A percentile compares a stretch with the other conserved stretches of the same genome.
Evolutionary conservation across 108 stramenopile species (phyloP).

Genomic region (Aureococcus anophagefferens): DNA sequence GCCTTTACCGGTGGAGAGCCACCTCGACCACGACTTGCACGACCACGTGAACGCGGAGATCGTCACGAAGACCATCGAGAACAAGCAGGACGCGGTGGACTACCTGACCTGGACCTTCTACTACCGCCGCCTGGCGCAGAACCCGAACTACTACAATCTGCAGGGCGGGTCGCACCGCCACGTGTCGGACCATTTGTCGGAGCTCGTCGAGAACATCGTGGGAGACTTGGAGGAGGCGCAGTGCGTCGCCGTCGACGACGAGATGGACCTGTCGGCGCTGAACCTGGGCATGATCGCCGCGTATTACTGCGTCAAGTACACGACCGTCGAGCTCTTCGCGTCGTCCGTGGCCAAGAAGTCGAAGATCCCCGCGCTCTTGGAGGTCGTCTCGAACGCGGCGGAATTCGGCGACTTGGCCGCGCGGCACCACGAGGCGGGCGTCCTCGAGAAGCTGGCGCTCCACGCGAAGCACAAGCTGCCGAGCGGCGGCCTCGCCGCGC

Average conservation of each 20-base stretch:
- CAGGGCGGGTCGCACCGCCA: conserved; percentile 74
- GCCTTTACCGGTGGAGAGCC: conserved; percentile 93
- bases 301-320: conserved; percentile 91
- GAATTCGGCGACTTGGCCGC: conserved; percentile 77
- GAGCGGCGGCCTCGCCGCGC: conserved; percentile 47
- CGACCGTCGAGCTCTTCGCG: conserved; percentile 92
- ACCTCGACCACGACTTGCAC: conserved; percentile 85
- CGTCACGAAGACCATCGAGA: conserved; percentile 81
- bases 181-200: conserved; percentile 93
- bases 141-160: conserved; percentile 98
- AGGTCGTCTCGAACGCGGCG: conserved; percentile 84
- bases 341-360: conserved; percentile 86
- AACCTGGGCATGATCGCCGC: conserved; percentile 99
- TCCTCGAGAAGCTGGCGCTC: conserved; percentile 65
- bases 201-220: conserved; percentile 90
- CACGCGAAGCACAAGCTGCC: conserved; percentile 54
- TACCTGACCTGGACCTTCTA: conserved; percentile 96
- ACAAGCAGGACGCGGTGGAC: conserved; percentile 95
- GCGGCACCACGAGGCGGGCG: conserved; percentile 81
- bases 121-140: conserved; percentile 89
- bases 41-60: conserved; percentile 95
- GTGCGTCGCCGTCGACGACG: conserved; percentile 78
- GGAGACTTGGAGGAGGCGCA: conserved; percentile 86
- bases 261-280: conserved; percentile 78
- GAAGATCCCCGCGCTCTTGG: conserved; percentile 78